Percentiles rank a stretch among this genome's conserved stretches.
phyloP scores from a whole-genome alignment of 2,329 filamentous ascomycete species.

The Alternaria ethzedia region DNA sequence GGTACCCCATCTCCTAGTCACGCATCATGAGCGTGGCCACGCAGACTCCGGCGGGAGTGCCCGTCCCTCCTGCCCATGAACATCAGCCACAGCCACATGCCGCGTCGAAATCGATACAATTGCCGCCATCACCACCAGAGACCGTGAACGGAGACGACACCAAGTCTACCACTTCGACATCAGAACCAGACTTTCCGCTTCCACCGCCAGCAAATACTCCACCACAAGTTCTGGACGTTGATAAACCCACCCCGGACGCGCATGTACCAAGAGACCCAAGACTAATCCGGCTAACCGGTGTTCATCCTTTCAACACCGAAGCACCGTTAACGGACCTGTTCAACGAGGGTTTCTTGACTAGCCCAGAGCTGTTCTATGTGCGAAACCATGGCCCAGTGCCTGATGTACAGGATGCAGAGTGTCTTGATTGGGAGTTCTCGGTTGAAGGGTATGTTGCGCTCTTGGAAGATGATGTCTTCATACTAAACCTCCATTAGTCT shows the following conservation, averaged over 20 bases:
- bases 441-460: slow-evolving; percentile 68
- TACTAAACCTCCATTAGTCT: slow-evolving; percentile 54
- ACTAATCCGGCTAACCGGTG: slow-evolving; percentile 83
- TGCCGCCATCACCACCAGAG: slow-evolving; percentile 47
- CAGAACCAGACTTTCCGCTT: slow-evolving; percentile 62
- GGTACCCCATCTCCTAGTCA: neutral
- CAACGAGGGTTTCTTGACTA: slow-evolving; percentile 83
- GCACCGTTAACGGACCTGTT: slow-evolving; percentile 80
- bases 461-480: neutral
- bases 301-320: slow-evolving; percentile 92
- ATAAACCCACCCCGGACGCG: slow-evolving; percentile 81
- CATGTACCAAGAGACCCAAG: slow-evolving; percentile 82
- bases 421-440: slow-evolving; percentile 80
- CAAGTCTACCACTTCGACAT: slow-evolving; percentile 23
- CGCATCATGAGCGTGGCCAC: slow-evolving; percentile 27
- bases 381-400: slow-evolving; percentile 89
- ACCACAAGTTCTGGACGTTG: slow-evolving; percentile 71
- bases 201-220: slow-evolving; percentile 68
- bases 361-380: slow-evolving; percentile 88
- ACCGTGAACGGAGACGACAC: slow-evolving; percentile 42
- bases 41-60: slow-evolving; percentile 17
- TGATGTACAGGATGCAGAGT: slow-evolving; percentile 71
- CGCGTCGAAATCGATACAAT: slow-evolving; percentile 20
- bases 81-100: slow-evolving; percentile 25
- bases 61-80: slow-evolving; percentile 20